Base-by-base conservation (phyloP, 1,284 basidiomycete genomes). In the Ganoderma lucidum region DNA sequence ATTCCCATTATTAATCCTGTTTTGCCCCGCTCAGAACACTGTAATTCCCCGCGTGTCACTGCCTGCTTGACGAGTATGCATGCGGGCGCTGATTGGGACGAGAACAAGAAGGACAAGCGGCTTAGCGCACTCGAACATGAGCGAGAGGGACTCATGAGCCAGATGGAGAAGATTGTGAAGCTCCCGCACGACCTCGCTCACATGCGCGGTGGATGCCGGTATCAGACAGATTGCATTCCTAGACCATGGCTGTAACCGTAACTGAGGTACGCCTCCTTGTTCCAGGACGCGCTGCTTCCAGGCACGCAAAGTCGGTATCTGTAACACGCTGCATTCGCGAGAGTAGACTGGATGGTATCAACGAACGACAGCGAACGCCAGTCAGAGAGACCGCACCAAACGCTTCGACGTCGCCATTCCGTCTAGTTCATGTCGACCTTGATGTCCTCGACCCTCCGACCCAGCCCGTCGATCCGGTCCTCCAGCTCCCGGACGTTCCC, bases 401-500 rank as follows among this genome's bases (percentile, higher is more conserved):
- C 10, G 8, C 45, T 9, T 15, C 35, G 35, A 8, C 35, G 8
- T 35, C 35, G 45, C 28, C 0, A 23, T 23, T 28, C 23, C 51
- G 14, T 59, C 68, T 64, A 73, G 28, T 48, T 65, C 42, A 68
- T 45, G 17, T 51, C 60, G 1, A 65, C 63, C 63, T 73, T 70
- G 53, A 75, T 45, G 42, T 73, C 79, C 69, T 79, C 70, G 75
- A 83, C 65, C 79, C 78, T 68, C 79, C 81, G 61, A 69, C 78
- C 73, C 15, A 77, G 71, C 45, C 74, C 74, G 39, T 71, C 69
- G 82, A 88, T 78, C 83, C 86, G 4, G 82, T 87, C 78, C 78
- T 84, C 71, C 78, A 85, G 70, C 71, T 86, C 65, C 81, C 87
- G 84, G 5, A 76, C 90, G 35, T 39, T 93, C 5, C 84, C 83